Base-by-base conservation (phyloP, 2,329 filamentous ascomycete species). In the Fragosphaeria purpurea region DNA sequence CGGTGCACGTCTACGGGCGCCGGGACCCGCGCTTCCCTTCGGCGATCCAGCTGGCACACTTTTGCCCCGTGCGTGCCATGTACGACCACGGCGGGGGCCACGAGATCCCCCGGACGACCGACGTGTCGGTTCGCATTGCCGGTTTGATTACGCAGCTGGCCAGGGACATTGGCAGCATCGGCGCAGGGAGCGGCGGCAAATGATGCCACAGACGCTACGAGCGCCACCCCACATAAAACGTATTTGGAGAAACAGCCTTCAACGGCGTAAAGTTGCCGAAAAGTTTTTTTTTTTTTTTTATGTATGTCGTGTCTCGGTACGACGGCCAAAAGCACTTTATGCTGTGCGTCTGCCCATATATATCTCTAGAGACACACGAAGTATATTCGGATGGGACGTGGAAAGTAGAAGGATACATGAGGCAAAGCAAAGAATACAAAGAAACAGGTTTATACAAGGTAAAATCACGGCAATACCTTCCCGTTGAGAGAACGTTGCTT, bases 51-150 rank as follows among this genome's bases (percentile, higher is more conserved):
- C 56, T 68, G 46, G 65, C 65, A 7, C 56, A 63, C 35, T 61
- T 67, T 39, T 67, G 65, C 46, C 56, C 61, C 11, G 53, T 62
- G 11, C 54, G 60, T 13, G 59, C 53, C 30, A 56, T 62, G 55
- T 69, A 62, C 53, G 66, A 69, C 46, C 66, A 68, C 42, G 58
- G 61, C 4, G 65, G 66, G 5, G 66, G 66, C 1, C 66, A 69
- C 51, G 66, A 68, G 37, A 66, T 69, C 22, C 66, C 66, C n/a
- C 55, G 65, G 52, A 60, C 62, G 43, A 65, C 59, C 0, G 59
- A 57, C 7, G 63, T 66, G 38, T 65, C 63, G 2, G 32, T 56
- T n/a, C 56, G 37, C 32, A 62, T 67, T 33, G 65, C 64, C 0
- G 57, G 50, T 41, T 41, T 67, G 53, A 32, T 67, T n/a, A 50